These are phyloP conservation scores for Podaxis carcinomalis DNA, from an alignment of 768 basidiomycete genomes.

Conservation along the genomic window DNA sequence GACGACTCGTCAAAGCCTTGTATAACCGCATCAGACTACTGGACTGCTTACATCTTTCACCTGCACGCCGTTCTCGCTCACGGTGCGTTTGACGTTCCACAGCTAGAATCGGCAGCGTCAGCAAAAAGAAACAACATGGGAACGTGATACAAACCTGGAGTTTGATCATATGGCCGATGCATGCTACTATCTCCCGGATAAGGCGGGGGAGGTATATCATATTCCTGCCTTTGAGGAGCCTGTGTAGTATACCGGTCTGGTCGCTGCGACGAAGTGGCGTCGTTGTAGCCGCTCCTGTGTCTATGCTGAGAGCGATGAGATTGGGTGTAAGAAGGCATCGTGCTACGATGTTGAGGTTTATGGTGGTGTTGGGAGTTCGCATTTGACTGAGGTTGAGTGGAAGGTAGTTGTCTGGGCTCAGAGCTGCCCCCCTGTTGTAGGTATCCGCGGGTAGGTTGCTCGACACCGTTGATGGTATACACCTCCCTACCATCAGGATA, in stretches of 20 bases:
- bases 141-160: not conserved
- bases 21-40: not conserved
- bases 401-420: not conserved
- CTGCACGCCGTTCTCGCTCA: conserved; percentile 28
- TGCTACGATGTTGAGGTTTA: conserved; percentile 5
- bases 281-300: not conserved
- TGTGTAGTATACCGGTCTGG: not conserved
- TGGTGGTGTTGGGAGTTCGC: not conserved
- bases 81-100: not conserved
- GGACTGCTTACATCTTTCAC: conserved; percentile 75
- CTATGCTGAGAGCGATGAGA: not conserved
- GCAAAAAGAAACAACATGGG: not conserved
- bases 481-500: conserved; percentile 65
- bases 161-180: not conserved
- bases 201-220: conserved; percentile 1
- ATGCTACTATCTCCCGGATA: not conserved
- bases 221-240: not conserved
- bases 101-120: not conserved
- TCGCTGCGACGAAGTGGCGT: not conserved
- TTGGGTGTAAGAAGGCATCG: not conserved
- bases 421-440: conserved; percentile 13
- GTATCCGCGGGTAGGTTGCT: conserved; percentile 33
- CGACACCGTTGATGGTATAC: conserved; percentile 65
- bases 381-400: not conserved
- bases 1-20: not conserved